These are phyloP conservation scores for Isoetes taiwanensis DNA, from an alignment of 75 land plant species.

Conservation along the genomic window DNA sequence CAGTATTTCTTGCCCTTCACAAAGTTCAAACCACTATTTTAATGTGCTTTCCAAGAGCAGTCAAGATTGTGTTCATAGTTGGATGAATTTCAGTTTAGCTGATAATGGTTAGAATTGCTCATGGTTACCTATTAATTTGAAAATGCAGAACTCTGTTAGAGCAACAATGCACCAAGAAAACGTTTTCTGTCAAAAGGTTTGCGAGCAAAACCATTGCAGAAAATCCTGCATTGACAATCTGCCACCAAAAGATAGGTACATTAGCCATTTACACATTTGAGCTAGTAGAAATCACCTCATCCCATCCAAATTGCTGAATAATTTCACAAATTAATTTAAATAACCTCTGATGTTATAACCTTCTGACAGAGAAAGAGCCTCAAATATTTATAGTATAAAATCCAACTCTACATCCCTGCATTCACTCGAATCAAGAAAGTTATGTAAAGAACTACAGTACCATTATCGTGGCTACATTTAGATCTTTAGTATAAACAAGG, in stretches of 20 bases:
- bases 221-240: constrained; percentile 36
- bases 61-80: too few species aligned
- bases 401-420: constrained; percentile 36
- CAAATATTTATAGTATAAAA: constrained; percentile 27
- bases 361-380: constrained; percentile 32
- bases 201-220: constrained; percentile 41
- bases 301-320: constrained; percentile 32
- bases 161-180: constrained; percentile 18
- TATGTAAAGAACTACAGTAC: too few species aligned
- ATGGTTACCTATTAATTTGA: too few species aligned
- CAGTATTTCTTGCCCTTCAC: too few species aligned
- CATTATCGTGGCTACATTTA: too few species aligned
- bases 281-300: constrained; percentile 25
- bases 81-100: too few species aligned
- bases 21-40: too few species aligned
- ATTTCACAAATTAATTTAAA: constrained; percentile 14
- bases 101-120: too few species aligned
- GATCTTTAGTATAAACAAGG: too few species aligned
- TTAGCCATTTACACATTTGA: too few species aligned
- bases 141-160: too few species aligned
- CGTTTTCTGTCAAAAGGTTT: constrained; percentile 32
- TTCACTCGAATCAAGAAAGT: background rate
- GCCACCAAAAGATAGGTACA: background rate
- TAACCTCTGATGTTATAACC: constrained; percentile 24
- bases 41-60: too few species aligned